These are phyloP conservation scores for Mortierella sp. DNA, from an alignment of 371 early-diverging fungal species.

Conservation along the genomic window DNA sequence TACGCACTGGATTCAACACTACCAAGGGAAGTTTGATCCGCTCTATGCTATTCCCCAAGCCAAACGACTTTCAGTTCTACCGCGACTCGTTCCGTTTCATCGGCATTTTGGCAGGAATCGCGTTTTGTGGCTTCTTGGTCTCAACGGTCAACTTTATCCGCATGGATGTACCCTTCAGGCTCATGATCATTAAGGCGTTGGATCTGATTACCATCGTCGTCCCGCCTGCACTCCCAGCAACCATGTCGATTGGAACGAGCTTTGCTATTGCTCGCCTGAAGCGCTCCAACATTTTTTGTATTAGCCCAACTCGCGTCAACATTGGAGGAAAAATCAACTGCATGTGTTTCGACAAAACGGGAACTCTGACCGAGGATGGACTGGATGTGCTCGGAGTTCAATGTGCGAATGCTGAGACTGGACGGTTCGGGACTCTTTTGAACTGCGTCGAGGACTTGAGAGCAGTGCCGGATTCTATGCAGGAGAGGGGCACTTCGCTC, in stretches of 20 bases:
- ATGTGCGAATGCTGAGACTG: constrained; percentile 53
- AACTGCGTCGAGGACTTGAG: constrained; percentile 34
- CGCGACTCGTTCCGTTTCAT: constrained; percentile 96
- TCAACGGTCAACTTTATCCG: constrained; percentile 91
- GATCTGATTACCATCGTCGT: constrained; percentile 97
- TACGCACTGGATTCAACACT: constrained; percentile 97
- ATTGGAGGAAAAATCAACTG: constrained; percentile 96
- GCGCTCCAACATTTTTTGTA: constrained; percentile 92
- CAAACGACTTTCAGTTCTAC: constrained; percentile 95
- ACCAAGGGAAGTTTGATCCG: constrained; percentile 96
- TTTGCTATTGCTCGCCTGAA: constrained; percentile 94
- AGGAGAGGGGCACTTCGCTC: constrained; percentile 58
- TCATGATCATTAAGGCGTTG: constrained; percentile 88
- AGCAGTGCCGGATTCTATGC: constrained; percentile 30
- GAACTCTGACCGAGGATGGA: constrained; percentile 99
- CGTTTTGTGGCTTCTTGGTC: constrained; percentile 84
- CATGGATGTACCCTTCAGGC: constrained; percentile 73
- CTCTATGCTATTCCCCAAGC: constrained; percentile 96
- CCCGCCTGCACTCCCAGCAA: constrained; percentile 97
- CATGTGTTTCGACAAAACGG: constrained; percentile 99
- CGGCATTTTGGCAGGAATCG: constrained; percentile 87
- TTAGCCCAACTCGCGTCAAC: constrained; percentile 94
- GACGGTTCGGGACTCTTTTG: constrained; percentile 61
- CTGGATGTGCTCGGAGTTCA: constrained; percentile 96
- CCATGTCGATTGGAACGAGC: constrained; percentile 96